Percentiles rank a stretch among this genome's conserved stretches.
Conservation (phyloP, 495 filamentous ascomycete genomes). For the Trichoderma parareesei region DNA sequence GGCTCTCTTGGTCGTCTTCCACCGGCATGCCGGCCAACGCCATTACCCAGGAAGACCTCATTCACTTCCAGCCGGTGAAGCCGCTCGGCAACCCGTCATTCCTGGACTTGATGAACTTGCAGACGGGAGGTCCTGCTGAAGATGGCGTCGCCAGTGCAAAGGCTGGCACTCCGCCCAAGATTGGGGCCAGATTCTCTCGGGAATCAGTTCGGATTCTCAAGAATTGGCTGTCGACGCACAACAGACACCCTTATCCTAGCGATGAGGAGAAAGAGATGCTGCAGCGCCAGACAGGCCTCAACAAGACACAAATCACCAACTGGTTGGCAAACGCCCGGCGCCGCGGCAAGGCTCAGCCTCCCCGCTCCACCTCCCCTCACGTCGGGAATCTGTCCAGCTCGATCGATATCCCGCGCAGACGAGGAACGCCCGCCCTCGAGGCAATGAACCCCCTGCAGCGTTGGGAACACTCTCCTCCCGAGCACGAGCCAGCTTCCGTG, state of each 20-base stretch:
- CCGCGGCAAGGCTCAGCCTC: constrained; percentile 59
- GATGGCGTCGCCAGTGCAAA: constrained; percentile 28
- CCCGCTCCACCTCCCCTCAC: constrained; percentile 50
- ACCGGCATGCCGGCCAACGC: constrained; percentile 39
- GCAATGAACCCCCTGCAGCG: constrained; percentile 75
- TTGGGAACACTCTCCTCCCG: constrained; percentile 80
- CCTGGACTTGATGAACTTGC: constrained; percentile 18
- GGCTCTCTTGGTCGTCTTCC: constrained; percentile 31
- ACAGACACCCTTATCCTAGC: constrained; percentile 70
- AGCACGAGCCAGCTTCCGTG: constrained; percentile 76
- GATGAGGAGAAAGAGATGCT: constrained; percentile 73
- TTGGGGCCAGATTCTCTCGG: constrained; percentile 59
- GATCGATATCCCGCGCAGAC: constrained; percentile 57
- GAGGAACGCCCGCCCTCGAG: constrained; percentile 42
- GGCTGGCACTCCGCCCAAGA: constrained; percentile 29
- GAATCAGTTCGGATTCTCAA: constrained; percentile 67
- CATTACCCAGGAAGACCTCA: constrained; percentile 40
- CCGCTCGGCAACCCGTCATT: constrained; percentile 19
- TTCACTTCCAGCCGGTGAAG: constrained; percentile 14
- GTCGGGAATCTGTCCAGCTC: constrained; percentile 44
- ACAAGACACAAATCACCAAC: constrained; percentile 68
- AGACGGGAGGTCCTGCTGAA: neutral
- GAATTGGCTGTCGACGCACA: constrained; percentile 68
- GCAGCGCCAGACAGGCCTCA: constrained; percentile 63
- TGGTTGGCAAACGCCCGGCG: constrained; percentile 83